Evolutionary conservation across 495 filamentous ascomycete genomes (phyloP).

Genomic region (Tetracladium setigerum): DNA sequence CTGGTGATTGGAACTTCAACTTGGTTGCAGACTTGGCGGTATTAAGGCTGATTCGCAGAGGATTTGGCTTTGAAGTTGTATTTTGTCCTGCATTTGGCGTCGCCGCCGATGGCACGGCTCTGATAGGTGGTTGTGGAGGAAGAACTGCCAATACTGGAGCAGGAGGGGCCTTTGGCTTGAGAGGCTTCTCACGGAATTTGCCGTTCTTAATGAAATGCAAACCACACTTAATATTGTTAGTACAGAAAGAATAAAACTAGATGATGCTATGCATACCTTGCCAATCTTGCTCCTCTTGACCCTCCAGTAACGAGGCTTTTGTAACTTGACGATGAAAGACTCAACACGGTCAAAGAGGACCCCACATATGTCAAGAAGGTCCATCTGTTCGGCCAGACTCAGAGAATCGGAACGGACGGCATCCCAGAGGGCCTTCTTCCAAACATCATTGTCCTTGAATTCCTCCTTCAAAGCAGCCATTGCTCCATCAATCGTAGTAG

Average conservation of each 20-base stretch:
- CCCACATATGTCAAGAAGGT: conserved; percentile 67
- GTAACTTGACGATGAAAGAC: conserved; percentile 53
- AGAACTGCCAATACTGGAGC: not conserved
- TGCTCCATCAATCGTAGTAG: conserved; percentile 68
- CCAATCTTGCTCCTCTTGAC: conserved; percentile 46
- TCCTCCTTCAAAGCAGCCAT: conserved; percentile 67
- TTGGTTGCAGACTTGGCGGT: no score
- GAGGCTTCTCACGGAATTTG: conserved; percentile 16
- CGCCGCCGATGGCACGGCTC: not conserved
- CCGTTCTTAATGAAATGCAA: conserved; percentile 24
- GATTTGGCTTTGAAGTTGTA: no score
- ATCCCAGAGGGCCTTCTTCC: conserved; percentile 70
- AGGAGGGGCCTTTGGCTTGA: conserved; percentile 11
- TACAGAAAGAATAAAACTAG: not conserved
- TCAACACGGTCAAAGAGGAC: conserved; percentile 63
- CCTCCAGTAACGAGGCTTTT: conserved; percentile 65
- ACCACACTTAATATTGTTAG: conserved; percentile 20
- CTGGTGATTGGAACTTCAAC: no score
- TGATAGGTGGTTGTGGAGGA: not conserved
- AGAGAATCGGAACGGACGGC: conserved; percentile 63
- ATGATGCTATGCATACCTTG: conserved; percentile 33
- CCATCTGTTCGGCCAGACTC: conserved; percentile 63
- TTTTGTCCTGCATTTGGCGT: no score
- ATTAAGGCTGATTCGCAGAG: no score
- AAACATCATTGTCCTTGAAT: conserved; percentile 47